Evolutionary conservation across 2,329 filamentous ascomycete genomes (phyloP).

Genomic region (Monilinia laxa): DNA sequence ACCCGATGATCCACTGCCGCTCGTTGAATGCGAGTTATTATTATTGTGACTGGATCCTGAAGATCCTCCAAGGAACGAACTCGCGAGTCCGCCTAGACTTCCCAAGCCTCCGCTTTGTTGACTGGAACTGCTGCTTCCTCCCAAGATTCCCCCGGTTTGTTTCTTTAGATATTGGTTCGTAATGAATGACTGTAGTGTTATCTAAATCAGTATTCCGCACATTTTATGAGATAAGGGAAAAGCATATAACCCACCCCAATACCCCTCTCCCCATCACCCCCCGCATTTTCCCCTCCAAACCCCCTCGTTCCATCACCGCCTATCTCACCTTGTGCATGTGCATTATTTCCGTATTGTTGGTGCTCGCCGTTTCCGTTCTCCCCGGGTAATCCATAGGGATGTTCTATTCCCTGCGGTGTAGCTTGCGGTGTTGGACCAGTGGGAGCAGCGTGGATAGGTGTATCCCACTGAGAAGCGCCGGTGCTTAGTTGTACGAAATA

Average conservation of each 20-base stretch:
- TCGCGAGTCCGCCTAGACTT: constrained; percentile 45
- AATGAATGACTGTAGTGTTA: constrained; percentile 32
- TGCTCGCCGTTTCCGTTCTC: constrained; percentile 35
- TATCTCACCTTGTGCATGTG: constrained; percentile 39
- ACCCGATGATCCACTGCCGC: constrained; percentile 36
- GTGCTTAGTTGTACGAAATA: constrained; percentile 73
- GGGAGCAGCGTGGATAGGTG: constrained; percentile 63
- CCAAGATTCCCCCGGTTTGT: constrained; percentile 16
- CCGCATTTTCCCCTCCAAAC: constrained; percentile 60
- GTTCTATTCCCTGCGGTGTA: constrained; percentile 49
- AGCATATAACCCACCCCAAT: constrained; percentile 57
- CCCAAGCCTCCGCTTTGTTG: constrained; percentile 36
- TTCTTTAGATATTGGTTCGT: constrained; percentile 37
- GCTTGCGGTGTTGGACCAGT: constrained; percentile 59
- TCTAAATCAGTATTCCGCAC: not conserved
- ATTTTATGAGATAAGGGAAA: not conserved
- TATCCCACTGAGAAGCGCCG: constrained; percentile 72
- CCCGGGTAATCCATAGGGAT: constrained; percentile 59
- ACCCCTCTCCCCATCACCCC: constrained; percentile 63
- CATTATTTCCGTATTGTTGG: constrained; percentile 4
- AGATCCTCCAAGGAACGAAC: constrained; percentile 36
- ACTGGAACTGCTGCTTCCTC: constrained; percentile 23
- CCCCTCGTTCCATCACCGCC: constrained; percentile 61
- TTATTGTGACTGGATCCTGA: constrained; percentile 31
- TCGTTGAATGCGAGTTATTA: constrained; percentile 35